These are phyloP conservation scores for Stephanodiscus triporus DNA, from an alignment of 108 stramenopile species.

Conservation along the genomic window DNA sequence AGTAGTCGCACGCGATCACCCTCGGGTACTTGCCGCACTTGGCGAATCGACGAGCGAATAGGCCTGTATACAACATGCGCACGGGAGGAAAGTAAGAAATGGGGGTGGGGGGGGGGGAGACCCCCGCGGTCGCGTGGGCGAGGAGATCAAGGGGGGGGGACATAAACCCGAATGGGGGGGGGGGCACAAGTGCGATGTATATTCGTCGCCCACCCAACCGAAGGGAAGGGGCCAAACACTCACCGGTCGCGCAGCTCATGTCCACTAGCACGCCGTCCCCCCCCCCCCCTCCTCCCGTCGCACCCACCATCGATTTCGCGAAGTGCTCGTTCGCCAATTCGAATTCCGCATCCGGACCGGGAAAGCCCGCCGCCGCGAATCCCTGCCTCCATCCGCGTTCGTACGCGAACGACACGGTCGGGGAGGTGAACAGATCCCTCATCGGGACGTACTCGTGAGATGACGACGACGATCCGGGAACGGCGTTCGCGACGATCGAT, in stretches of 20 bases:
- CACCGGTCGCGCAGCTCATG: conserved; percentile 93
- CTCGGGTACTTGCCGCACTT: conserved; percentile 69
- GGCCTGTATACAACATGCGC: too few species aligned
- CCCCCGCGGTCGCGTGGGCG: too few species aligned
- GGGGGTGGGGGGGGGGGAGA: neutral
- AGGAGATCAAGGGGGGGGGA: too few species aligned
- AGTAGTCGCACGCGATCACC: conserved; percentile 94
- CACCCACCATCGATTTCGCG: too few species aligned
- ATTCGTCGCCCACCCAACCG: too few species aligned
- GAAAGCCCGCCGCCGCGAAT: conserved; percentile 91
- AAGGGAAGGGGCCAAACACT: too few species aligned
- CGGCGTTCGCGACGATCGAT: conserved; percentile 46
- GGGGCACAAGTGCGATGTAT: too few species aligned
- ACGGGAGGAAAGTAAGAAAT: neutral
- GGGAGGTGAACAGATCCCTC: conserved; percentile 89
- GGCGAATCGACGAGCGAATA: conserved; percentile 90
- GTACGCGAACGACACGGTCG: conserved; percentile 89
- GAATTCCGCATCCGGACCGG: conserved; percentile 89
- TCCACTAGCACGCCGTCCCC: conserved; percentile 79
- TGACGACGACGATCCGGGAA: conserved; percentile 26
- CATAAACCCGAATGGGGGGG: too few species aligned
- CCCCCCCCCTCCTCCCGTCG: conserved; percentile 30
- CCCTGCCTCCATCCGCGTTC: conserved; percentile 95
- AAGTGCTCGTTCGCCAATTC: conserved; percentile 84
- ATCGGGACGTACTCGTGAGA: conserved; percentile 70